Base-by-base conservation (phyloP, 1,284 basidiomycete genomes). In the Moesziomyces antarcticus region DNA sequence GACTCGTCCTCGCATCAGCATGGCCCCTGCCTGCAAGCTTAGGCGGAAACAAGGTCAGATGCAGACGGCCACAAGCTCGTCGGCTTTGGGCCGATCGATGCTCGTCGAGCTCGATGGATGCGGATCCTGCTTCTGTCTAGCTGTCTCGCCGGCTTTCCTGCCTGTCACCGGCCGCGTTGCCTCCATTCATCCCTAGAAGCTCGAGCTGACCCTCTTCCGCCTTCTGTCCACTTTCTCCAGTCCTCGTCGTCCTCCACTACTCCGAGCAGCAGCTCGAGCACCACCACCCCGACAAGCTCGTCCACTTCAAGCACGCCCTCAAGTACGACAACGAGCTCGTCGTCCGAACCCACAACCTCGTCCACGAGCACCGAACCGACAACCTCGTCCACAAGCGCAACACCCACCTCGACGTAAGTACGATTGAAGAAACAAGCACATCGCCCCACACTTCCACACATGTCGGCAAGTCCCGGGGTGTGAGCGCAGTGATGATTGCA, bases 321-420 rank as follows among this genome's bases (percentile, higher is more conserved):
- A 7, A 50, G 42, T 42, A 24, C 55, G 6, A 49, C 21, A 43
- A n/a, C 50, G 21, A 47, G 40, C 25, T 53, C 66, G 18, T 44
- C 61, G n/a, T 54, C 48, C 11, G 46, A 22, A 9, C 47, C 33
- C 24, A 33, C 58, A 33, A 46, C 50, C 1, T 27, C 64, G 4
- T 50, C 58, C 22, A 53, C 64, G 21, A 67, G 37, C 21, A 35
- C 47, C 14, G 40, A 37, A 22, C 54, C 63, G 11, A 54, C 52
- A 24, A 60, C 61, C 11, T 33, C 62, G 20, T 58, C 50, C 45
- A 75, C 73, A 45, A 65, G 50, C 41, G 41, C 56, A 24, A 50
- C 60, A 30, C 53, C 59, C 40, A 59, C 64, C n/a, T 52, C 70
- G n/a, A 58, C 64, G 70, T 75, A 64, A 75, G 70, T 67, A 45